Base-by-base conservation (phyloP, 441 rosid genomes). In the Raphanus hybrid region DNA sequence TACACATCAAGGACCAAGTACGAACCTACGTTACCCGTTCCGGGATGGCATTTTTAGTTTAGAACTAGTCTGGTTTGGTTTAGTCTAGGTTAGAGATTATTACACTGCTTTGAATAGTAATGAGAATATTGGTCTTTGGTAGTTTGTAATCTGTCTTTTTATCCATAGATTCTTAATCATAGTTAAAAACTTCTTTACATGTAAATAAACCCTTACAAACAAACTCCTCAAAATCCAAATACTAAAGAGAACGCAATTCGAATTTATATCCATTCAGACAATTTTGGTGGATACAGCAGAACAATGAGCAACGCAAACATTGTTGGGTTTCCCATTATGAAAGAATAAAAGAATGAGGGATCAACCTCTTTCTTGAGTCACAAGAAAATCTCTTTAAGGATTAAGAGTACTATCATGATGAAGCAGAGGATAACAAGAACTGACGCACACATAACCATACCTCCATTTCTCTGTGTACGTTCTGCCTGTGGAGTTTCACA, bases 371-470 rank as follows among this genome's bases (percentile, higher is more conserved):
- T 55, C 60, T 55, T 16, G 60, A 50, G 20, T 93, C 90, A 93
- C 29, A 92, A 87, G 29, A 93, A 41, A 64, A 90, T 87, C 69
- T 84, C 87, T 85, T 93, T 92, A 50, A 96, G 89, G 86, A 96
- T 82, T 60, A 96, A 86, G 73, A 96, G 96, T 73, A 89, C 80
- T 80, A 96, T 79, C 99, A 96, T 92, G 82, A 92, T 58, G 80
- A 92, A 83, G 87, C 99, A 96, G 94, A 96, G 89, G 57, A 96
- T 88, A 43, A 92, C 90, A 6, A 96, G 98, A 10, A 86, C 92
- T 0, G 98, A 80, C 1, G 97, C 98, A 43, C 98, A 96, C 97
- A 81, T 92, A 72, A 96, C 97, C 93, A 91, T 92, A 35, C 99
- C 98, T 9, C 98, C 99, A 81, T 84, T 79, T 79, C 89, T 89